A percentile compares a stretch with the other conserved stretches of the same genome.
Conservation (phyloP, 768 basidiomycete genomes). For the Strobilomyces echinocephalus region DNA sequence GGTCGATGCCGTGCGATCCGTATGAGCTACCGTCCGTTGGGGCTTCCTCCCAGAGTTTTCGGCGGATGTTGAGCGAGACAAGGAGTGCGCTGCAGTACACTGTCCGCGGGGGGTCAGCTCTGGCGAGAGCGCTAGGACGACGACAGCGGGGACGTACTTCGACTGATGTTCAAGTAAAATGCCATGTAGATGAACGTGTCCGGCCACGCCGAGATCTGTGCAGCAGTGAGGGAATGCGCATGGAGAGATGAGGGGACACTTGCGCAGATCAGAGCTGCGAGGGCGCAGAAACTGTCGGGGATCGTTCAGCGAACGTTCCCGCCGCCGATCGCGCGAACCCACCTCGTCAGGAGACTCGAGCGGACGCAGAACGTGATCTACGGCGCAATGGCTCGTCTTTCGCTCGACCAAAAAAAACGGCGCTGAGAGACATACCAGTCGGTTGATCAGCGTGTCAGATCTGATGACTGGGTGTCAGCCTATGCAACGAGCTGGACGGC, state of each 20-base stretch:
- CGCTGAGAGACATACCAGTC: conserved; percentile 25
- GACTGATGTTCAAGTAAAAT: conserved; percentile 57
- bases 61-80: conserved; percentile 54
- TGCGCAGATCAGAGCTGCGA: neutral
- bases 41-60: conserved; percentile 35
- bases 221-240: neutral
- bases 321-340: neutral
- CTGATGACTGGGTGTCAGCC: conserved; percentile 6
- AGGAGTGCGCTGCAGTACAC: conserved; percentile 62
- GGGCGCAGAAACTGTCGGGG: conserved; percentile 24
- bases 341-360: conserved; percentile 32
- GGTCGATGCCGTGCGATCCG: neutral
- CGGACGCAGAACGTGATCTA: conserved; percentile 54
- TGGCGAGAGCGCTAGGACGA: too few relatives aligned
- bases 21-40: conserved; percentile 6
- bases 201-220: conserved; percentile 25
- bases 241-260: conserved; percentile 11
- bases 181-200: conserved; percentile 51
- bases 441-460: conserved; percentile 50
- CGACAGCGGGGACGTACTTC: conserved; percentile 37
- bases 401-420: neutral
- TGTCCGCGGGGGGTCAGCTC: conserved; percentile 17
- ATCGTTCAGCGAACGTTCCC: conserved; percentile 1
- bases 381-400: neutral
- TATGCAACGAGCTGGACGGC: neutral